phyloP scores from a whole-genome alignment of 768 basidiomycete genomes.

The Cystofilobasidium bisporidii region DNA sequence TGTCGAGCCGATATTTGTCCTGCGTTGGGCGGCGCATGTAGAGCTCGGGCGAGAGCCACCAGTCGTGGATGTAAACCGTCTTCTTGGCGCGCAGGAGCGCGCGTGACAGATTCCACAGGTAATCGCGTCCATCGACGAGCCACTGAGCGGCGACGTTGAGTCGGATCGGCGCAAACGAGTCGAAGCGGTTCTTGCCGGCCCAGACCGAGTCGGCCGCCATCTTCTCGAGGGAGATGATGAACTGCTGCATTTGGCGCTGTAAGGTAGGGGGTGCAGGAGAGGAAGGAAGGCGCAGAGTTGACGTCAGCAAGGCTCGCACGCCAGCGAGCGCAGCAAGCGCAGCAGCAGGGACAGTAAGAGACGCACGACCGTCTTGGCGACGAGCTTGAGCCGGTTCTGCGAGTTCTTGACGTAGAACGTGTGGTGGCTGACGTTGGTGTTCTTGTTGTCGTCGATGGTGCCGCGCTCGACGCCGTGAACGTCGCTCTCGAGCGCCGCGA shows the following conservation, averaged over 20 bases:
- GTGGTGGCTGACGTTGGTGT: conserved; percentile 51
- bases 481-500: conserved; percentile 19
- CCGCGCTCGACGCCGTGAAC: conserved; percentile 35
- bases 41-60: conserved; percentile 83
- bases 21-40: conserved; percentile 75
- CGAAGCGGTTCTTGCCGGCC: conserved; percentile 56
- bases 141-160: conserved; percentile 91
- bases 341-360: background rate
- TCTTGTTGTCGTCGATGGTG: conserved; percentile 38
- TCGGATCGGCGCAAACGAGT: conserved; percentile 82
- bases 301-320: too few relatives aligned
- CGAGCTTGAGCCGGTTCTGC: conserved; percentile 76
- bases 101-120: conserved; percentile 92
- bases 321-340: too few relatives aligned
- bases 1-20: conserved; percentile 76
- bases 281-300: too few relatives aligned
- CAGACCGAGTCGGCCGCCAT: conserved; percentile 68
- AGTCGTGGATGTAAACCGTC: conserved; percentile 87
- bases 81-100: conserved; percentile 74
- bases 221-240: conserved; percentile 82
- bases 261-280: background rate
- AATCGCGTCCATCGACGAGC: conserved; percentile 98
- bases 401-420: conserved; percentile 90
- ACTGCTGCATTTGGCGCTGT: conserved; percentile 91
- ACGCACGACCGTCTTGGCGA: conserved; percentile 73